Percentiles rank a stretch among this genome's conserved stretches.
Conservation (phyloP, 2,329 filamentous ascomycete genomes). For the Pyricularia pennisetigena region DNA sequence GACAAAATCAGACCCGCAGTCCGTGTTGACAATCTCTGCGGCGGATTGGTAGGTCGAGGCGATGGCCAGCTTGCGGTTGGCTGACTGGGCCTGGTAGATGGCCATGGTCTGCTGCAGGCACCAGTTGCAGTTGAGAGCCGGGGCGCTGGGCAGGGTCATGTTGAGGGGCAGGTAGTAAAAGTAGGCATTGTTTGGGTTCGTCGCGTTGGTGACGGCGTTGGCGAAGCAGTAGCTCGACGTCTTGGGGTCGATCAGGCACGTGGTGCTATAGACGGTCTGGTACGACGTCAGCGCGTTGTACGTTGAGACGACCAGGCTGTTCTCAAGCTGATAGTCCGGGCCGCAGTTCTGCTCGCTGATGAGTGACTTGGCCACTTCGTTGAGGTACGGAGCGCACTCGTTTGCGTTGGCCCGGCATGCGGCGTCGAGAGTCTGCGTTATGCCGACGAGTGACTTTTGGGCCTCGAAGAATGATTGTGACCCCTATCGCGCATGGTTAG, state of each 20-base stretch:
- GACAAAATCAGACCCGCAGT: slow-evolving; percentile 48
- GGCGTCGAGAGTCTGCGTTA: slow-evolving; percentile 69
- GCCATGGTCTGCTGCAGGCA: slow-evolving; percentile 77
- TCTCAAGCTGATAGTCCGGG: slow-evolving; percentile 55
- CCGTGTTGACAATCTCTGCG: slow-evolving; percentile 62
- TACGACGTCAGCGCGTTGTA: slow-evolving; percentile 72
- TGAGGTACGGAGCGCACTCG: slow-evolving; percentile 57
- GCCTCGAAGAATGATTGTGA: slow-evolving; percentile 79
- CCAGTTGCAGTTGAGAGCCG: slow-evolving; percentile 62
- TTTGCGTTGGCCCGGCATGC: slow-evolving; percentile 61
- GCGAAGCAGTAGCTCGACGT: slow-evolving; percentile 71
- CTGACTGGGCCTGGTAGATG: slow-evolving; percentile 62
- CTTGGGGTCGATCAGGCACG: slow-evolving; percentile 61
- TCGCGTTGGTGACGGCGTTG: slow-evolving; percentile 69
- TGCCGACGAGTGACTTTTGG: slow-evolving; percentile 57
- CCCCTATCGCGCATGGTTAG: slow-evolving; percentile 40
- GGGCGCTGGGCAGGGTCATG: slow-evolving; percentile 52
- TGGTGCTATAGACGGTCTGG: slow-evolving; percentile 65
- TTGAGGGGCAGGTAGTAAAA: slow-evolving; percentile 84
- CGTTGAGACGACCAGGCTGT: slow-evolving; percentile 63
- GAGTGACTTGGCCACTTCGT: slow-evolving; percentile 54
- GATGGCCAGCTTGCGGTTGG: slow-evolving; percentile 56
- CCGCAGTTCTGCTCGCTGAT: slow-evolving; percentile 56
- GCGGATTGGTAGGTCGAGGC: slow-evolving; percentile 59
- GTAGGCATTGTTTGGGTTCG: slow-evolving; percentile 62